Evolutionary conservation across 257 asterid species (phyloP).

Genomic region (Solanum bulbocastanum): DNA sequence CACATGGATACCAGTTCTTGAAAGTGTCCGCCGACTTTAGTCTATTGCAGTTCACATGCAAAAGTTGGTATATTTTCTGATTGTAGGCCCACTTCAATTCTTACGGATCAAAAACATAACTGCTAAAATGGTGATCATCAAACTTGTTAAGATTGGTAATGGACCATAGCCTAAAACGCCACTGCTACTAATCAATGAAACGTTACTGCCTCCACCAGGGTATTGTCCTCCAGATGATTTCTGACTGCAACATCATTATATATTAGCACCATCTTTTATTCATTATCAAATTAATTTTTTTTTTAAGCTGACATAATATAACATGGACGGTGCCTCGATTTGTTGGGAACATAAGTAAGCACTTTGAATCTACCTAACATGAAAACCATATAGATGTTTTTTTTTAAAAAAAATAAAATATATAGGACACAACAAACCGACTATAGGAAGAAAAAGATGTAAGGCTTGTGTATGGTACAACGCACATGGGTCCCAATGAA

Average conservation of each 20-base stretch:
- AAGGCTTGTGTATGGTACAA: neutral
- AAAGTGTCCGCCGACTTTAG: neutral
- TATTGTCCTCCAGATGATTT: slow-evolving; percentile 38
- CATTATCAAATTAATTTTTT: neutral
- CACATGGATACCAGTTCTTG: neutral
- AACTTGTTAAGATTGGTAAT: neutral
- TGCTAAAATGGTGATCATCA: neutral
- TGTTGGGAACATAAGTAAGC: neutral
- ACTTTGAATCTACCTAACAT: neutral
- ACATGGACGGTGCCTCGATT: neutral
- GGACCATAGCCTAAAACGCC: neutral
- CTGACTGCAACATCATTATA: slow-evolving; percentile 25
- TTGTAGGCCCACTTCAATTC: neutral
- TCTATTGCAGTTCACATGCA: neutral
- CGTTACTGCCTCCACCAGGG: slow-evolving; percentile 17
- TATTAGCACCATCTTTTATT: too few species aligned
- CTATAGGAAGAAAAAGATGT: neutral
- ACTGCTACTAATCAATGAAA: slow-evolving; percentile 26
- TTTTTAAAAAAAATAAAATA: neutral
- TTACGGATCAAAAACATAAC: neutral
- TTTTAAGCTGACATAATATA: neutral
- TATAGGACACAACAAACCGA: neutral
- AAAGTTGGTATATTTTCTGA: neutral
- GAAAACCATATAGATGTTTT: neutral
- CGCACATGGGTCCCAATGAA: slow-evolving; percentile 6